phyloP scores from a whole-genome alignment of 1,284 basidiomycete genomes.

The Schizophyllum amplum region DNA sequence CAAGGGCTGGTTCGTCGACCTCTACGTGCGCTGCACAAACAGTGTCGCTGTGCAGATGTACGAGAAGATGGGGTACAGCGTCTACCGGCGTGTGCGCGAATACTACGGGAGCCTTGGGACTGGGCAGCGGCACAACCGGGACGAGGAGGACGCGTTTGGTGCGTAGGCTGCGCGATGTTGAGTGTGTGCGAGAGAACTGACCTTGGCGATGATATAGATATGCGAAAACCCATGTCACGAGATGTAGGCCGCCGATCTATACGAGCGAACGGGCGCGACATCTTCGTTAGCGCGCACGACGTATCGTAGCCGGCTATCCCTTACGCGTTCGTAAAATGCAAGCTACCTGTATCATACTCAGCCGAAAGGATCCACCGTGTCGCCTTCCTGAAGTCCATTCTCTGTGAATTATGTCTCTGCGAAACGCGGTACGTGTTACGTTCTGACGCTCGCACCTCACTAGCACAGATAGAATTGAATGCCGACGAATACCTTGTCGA shows the following conservation, averaged over 20 bases:
- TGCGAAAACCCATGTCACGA: conserved; percentile 75
- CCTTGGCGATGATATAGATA: conserved; percentile 46
- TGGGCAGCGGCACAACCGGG: conserved; percentile 53
- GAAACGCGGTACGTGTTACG: not conserved
- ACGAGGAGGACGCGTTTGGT: conserved; percentile 92
- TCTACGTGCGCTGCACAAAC: conserved; percentile 84
- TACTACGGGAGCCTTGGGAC: conserved; percentile 77
- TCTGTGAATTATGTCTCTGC: not conserved
- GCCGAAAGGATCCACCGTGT: not conserved
- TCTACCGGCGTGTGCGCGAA: conserved; percentile 76
- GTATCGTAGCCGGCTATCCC: conserved; percentile 30
- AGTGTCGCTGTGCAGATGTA: conserved; percentile 76
- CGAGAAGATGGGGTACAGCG: conserved; percentile 79
- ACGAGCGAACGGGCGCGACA: conserved; percentile 62
- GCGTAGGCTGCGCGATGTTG: conserved; percentile 24
- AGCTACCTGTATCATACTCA: not conserved
- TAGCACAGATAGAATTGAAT: not conserved
- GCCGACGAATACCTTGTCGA: too few relatives aligned
- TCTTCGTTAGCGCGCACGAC: conserved; percentile 62
- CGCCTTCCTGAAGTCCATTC: not conserved
- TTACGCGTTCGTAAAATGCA: not conserved
- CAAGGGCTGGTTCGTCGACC: conserved; percentile 81
- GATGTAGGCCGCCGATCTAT: conserved; percentile 59
- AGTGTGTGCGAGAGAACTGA: not conserved
- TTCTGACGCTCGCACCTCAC: not conserved